phyloP scores from a whole-genome alignment of 768 basidiomycete genomes.

The Neoboletus magnificus region DNA sequence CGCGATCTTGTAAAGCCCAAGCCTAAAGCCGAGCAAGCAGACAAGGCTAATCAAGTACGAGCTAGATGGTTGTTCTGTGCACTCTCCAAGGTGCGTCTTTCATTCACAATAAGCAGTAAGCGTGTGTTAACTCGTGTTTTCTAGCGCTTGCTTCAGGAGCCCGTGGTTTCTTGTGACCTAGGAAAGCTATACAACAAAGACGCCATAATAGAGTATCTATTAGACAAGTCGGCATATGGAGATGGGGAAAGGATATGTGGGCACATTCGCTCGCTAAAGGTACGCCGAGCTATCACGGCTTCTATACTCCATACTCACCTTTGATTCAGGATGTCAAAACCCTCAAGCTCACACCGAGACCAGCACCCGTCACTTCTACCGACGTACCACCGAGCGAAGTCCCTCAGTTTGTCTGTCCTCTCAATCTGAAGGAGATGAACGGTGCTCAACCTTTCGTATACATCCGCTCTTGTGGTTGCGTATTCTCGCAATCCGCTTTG shows the following conservation, averaged over 20 bases:
- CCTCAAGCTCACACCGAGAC: slow-evolving; percentile 75
- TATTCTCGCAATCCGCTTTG: slow-evolving; percentile 83
- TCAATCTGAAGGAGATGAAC: slow-evolving; percentile 94
- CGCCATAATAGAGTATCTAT: slow-evolving; percentile 83
- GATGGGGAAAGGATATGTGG: slow-evolving; percentile 93
- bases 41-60: slow-evolving; percentile 84
- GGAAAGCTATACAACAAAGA: slow-evolving; percentile 98
- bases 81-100: slow-evolving; percentile 73
- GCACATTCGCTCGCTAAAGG: slow-evolving; percentile 87
- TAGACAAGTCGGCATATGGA: slow-evolving; percentile 80
- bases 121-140: neutral
- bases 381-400: slow-evolving; percentile 42
- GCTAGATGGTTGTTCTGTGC: slow-evolving; percentile 94
- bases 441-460: slow-evolving; percentile 88
- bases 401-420: slow-evolving; percentile 83
- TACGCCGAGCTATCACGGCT: slow-evolving; percentile 34
- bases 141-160: slow-evolving; percentile 81
- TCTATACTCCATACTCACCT: neutral
- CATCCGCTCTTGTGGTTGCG: slow-evolving; percentile 81
- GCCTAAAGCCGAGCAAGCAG: slow-evolving; percentile 82
- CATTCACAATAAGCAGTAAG: neutral
- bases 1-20: slow-evolving; percentile 73
- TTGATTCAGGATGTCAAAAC: slow-evolving; percentile 74
- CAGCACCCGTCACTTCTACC: slow-evolving; percentile 39
- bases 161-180: slow-evolving; percentile 86